Evolutionary conservation across 1,139 yeast species (phyloP).

Genomic region (Sugiyamaella paludigena): DNA sequence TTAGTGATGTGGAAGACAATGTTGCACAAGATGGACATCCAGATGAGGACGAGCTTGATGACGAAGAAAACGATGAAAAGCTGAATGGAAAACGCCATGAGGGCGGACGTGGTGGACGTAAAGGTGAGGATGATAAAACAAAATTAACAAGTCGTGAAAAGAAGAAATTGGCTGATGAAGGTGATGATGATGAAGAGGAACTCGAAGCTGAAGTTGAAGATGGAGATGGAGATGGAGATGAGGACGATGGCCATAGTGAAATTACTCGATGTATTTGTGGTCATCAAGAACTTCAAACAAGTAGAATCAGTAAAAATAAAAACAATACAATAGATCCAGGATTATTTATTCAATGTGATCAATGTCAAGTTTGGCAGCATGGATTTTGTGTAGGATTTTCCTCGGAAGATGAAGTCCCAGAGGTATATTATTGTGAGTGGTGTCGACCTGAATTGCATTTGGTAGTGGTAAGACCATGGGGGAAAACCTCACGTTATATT

Average conservation of each 20-base stretch:
- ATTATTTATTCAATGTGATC: slow-evolving; percentile 83
- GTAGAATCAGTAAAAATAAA: slow-evolving; percentile 38
- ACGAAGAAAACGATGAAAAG: slow-evolving; percentile 13
- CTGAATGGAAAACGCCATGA: background rate
- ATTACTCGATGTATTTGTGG: slow-evolving; percentile 88
- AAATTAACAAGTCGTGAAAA: background rate
- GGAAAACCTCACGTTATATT: slow-evolving; percentile 43
- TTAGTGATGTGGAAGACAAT: background rate
- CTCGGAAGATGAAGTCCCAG: slow-evolving; percentile 75
- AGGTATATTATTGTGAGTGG: slow-evolving; percentile 87
- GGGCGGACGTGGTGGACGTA: background rate
- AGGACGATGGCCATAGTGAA: slow-evolving; percentile 55
- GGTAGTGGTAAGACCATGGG: slow-evolving; percentile 49
- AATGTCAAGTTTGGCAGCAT: slow-evolving; percentile 96
- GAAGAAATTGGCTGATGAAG: slow-evolving; percentile 5
- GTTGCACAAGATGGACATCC: background rate
- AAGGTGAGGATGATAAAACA: too few relatives aligned
- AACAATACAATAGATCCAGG: slow-evolving; percentile 70
- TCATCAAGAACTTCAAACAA: background rate
- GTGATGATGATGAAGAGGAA: slow-evolving; percentile 17
- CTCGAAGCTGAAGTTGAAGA: slow-evolving; percentile 18
- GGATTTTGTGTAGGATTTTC: slow-evolving; percentile 89
- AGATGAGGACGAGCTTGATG: background rate
- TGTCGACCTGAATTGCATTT: slow-evolving; percentile 83
- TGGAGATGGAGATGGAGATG: slow-evolving; percentile 23